Conservation (phyloP, 2,329 filamentous ascomycete genomes). For the Verticillium longisporum region DNA sequence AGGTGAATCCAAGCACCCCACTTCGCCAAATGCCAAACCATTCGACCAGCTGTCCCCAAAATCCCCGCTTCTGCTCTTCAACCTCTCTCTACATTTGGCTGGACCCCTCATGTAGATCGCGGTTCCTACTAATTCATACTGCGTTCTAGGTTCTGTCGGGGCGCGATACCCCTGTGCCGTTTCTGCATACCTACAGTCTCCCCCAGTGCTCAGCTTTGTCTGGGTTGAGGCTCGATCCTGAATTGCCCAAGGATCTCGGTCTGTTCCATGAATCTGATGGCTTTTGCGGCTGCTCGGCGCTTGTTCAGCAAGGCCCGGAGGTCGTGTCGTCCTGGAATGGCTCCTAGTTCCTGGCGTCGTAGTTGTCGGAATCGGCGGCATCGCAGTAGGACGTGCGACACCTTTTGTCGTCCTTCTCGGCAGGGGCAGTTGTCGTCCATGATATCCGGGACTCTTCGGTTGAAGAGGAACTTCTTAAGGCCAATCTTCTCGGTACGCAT, state of each 20-base stretch:
- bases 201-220: conserved; percentile 4
- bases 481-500: conserved; percentile 7
- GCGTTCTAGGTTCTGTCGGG: conserved; percentile 1
- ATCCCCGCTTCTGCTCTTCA: neutral
- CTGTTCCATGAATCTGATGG: conserved; percentile 8
- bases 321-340: conserved; percentile 5
- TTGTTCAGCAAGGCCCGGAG: conserved; percentile 6
- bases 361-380: conserved; percentile 1
- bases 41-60: neutral
- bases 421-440: conserved; percentile 4
- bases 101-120: neutral
- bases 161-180: neutral
- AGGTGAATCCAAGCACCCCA: conserved; percentile 1
- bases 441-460: conserved; percentile 6
- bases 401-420: conserved; percentile 6
- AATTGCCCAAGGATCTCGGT: conserved; percentile 8
- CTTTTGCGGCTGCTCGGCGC: conserved; percentile 8
- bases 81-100: neutral
- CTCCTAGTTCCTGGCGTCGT: conserved; percentile 1
- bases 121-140: neutral
- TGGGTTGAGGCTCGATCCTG: conserved; percentile 1
- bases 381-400: conserved; percentile 7
- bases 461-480: conserved; percentile 8
- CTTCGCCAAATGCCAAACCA: conserved; percentile 5
- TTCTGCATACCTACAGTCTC: conserved; percentile 1